phyloP scores from a whole-genome alignment of 257 asterid genomes.

The Solanum appendiculatum region DNA sequence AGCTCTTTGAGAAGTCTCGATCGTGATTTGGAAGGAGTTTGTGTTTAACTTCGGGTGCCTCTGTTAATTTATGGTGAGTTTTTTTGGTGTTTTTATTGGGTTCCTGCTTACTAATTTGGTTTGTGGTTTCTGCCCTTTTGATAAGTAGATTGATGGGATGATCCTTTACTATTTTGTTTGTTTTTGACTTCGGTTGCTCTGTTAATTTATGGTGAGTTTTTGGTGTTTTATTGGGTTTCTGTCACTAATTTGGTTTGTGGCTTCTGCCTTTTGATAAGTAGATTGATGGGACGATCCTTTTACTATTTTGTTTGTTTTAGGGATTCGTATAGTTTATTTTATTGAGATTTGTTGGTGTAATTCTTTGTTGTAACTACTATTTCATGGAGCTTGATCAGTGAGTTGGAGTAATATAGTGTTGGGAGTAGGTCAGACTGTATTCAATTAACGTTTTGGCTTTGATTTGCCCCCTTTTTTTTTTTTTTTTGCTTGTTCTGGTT shows the following conservation, averaged over 20 bases:
- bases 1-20: slow-evolving; percentile 4
- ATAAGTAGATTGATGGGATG: background rate
- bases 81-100: background rate
- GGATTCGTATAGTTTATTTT: background rate
- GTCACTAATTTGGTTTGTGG: background rate
- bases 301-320: background rate
- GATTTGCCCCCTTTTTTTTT: background rate
- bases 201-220: background rate
- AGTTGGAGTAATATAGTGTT: background rate
- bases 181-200: background rate
- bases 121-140: background rate
- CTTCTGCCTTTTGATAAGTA: background rate
- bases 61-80: background rate
- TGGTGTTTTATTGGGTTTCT: background rate
- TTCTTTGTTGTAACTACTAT: background rate
- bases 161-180: background rate
- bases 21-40: slow-evolving; percentile 11
- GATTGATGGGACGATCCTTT: background rate
- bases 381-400: background rate
- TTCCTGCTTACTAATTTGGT: background rate
- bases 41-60: background rate
- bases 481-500: background rate
- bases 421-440: background rate
- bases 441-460: background rate
- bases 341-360: background rate